Evolutionary conservation across 495 filamentous ascomycete species (phyloP).

Genomic region (Haplographium delicatum): DNA sequence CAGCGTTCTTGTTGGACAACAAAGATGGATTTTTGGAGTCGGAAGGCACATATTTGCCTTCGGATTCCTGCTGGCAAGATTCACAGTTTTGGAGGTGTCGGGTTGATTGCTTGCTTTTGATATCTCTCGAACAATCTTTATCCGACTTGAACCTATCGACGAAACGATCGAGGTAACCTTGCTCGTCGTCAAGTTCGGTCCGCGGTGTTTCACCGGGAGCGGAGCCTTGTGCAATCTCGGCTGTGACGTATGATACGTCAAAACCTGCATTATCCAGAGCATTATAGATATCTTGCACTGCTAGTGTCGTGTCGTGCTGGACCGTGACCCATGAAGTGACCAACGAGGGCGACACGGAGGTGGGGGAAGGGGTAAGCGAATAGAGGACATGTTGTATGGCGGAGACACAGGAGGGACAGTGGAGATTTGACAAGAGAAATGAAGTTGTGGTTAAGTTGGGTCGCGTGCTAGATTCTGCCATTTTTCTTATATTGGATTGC

Average conservation of each 20-base stretch:
- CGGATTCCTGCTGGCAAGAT: conserved; percentile 14
- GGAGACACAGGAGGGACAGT: conserved; percentile 57
- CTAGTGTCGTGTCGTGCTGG: conserved; percentile 10
- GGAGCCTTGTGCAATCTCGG: neutral
- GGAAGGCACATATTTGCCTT: neutral
- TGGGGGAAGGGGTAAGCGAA: conserved; percentile 33
- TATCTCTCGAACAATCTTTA: neutral
- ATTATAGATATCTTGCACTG: conserved; percentile 21
- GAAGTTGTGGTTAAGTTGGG: conserved; percentile 30
- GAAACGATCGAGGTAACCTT: conserved; percentile 19
- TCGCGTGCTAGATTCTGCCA: conserved; percentile 1
- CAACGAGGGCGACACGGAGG: conserved; percentile 51
- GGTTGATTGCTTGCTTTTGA: conserved; percentile 1
- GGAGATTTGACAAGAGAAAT: conserved; percentile 51
- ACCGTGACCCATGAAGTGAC: conserved; percentile 50
- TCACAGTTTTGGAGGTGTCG: conserved; percentile 19
- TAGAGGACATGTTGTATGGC: conserved; percentile 45
- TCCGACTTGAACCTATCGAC: conserved; percentile 7
- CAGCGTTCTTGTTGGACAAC: neutral
- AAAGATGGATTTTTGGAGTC: neutral
- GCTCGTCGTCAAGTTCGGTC: neutral
- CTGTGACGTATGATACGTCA: conserved; percentile 16
- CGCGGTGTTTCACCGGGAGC: neutral
- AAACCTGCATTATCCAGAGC: conserved; percentile 32
- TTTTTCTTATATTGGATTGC: neutral